phyloP scores from a whole-genome alignment of 805 yeast genomes.

The Kluyveromyces starmeri region DNA sequence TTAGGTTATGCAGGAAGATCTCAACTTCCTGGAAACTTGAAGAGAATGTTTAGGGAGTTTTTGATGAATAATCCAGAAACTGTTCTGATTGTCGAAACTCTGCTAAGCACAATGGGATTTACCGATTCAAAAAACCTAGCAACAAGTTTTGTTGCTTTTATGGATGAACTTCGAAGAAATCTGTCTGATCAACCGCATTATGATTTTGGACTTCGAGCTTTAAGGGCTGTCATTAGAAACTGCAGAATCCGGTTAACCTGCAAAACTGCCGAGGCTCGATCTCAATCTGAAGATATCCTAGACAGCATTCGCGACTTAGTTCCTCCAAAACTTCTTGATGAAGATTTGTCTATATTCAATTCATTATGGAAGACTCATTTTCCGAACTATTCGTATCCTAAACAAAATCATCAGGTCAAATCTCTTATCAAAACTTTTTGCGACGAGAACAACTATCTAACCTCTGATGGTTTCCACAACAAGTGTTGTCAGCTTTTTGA shows the following conservation, averaged over 20 bases:
- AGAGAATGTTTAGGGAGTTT: slow-evolving; percentile 66
- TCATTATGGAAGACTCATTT: slow-evolving; percentile 10
- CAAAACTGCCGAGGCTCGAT: too few relatives aligned
- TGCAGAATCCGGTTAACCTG: slow-evolving; percentile 31
- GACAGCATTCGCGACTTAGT: slow-evolving; percentile 51
- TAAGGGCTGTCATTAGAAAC: slow-evolving; percentile 55
- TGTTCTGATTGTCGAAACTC: slow-evolving; percentile 55
- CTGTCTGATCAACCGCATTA: slow-evolving; percentile 62
- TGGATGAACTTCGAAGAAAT: slow-evolving; percentile 32
- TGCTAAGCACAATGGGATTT: slow-evolving; percentile 71
- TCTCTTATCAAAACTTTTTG: slow-evolving; percentile 25
- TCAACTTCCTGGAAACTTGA: slow-evolving; percentile 75
- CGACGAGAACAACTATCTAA: slow-evolving; percentile 23
- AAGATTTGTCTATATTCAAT: slow-evolving; percentile 41
- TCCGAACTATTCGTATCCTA: slow-evolving; percentile 23
- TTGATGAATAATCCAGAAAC: slow-evolving; percentile 69
- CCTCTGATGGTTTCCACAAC: slow-evolving; percentile 37
- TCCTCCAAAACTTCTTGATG: slow-evolving; percentile 53
- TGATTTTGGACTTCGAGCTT: slow-evolving; percentile 82
- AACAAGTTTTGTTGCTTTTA: slow-evolving; percentile 43
- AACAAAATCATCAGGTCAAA: slow-evolving; percentile 18
- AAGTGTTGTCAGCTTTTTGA: slow-evolving; percentile 57
- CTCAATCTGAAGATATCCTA: too few relatives aligned
- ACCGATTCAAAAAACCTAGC: slow-evolving; percentile 38
- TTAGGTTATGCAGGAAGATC: slow-evolving; percentile 84